Percentiles rank a stretch among this genome's conserved stretches.
Conservation (phyloP, 1,284 basidiomycete genomes). For the Rugiboletus extremiorientalis region DNA sequence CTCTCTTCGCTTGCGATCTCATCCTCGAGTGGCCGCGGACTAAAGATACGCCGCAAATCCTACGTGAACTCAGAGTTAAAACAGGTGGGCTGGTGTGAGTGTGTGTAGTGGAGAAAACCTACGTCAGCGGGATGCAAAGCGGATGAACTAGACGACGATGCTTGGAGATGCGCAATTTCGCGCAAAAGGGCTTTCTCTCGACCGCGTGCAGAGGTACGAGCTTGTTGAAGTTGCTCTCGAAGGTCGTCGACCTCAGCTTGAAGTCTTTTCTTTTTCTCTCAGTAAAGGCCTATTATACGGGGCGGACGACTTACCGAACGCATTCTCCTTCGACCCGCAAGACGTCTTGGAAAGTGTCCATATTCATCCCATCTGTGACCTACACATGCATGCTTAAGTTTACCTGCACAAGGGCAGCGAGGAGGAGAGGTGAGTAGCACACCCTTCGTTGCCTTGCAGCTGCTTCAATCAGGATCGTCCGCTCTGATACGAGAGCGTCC, state of each 20-base stretch:
- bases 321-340: constrained; percentile 38
- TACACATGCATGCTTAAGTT: neutral
- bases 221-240: constrained; percentile 24
- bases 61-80: constrained; percentile 3
- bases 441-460: constrained; percentile 28
- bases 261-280: constrained; percentile 17
- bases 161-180: constrained; percentile 24
- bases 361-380: constrained; percentile 17
- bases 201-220: constrained; percentile 9
- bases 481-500: constrained; percentile 39
- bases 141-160: neutral
- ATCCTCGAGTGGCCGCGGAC: constrained; percentile 20
- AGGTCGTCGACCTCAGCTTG: constrained; percentile 27
- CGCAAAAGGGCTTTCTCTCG: constrained; percentile 26
- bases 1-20: constrained; percentile 43
- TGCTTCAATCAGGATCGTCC: constrained; percentile 30
- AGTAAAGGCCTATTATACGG: neutral
- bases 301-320: constrained; percentile 27
- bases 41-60: constrained; percentile 12
- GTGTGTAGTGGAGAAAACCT: neutral
- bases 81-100: neutral
- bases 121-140: constrained; percentile 4
- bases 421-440: neutral
- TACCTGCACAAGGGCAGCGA: neutral
- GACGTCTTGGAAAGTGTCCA: constrained; percentile 21